A percentile compares a stretch with the other conserved stretches of the same genome.
Evolutionary conservation across 768 basidiomycete genomes (phyloP).

Genomic region (Hortiboletus campestris): DNA sequence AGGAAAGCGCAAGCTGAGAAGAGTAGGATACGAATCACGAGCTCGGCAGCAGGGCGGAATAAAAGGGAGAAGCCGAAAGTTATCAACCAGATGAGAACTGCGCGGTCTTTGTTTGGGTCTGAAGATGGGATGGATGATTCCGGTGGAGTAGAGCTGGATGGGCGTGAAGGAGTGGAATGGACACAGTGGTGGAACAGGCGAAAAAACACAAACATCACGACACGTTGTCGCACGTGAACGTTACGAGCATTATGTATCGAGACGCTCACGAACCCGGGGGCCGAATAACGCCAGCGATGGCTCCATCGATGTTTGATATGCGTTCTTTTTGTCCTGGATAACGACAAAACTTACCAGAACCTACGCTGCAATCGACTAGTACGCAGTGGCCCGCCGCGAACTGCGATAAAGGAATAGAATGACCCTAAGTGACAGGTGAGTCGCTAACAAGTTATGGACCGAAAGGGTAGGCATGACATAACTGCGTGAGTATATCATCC

Average conservation of each 20-base stretch:
- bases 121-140: not conserved
- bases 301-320: too few species aligned
- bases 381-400: not conserved
- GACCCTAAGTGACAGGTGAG: too few species aligned
- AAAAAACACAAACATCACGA: slow-evolving; percentile 12
- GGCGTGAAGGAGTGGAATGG: not conserved
- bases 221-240: not conserved
- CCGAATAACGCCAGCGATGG: too few species aligned
- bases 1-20: slow-evolving; percentile 3
- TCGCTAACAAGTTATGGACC: too few species aligned
- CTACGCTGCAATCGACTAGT: not conserved
- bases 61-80: slow-evolving; percentile 12
- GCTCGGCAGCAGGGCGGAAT: slow-evolving; percentile 5
- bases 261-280: too few species aligned
- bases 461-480: not conserved
- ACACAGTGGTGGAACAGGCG: slow-evolving; percentile 8
- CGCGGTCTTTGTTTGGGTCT: slow-evolving; percentile 3
- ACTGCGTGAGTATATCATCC: not conserved
- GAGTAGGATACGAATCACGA: slow-evolving; percentile 8
- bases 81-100: slow-evolving; percentile 10
- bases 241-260: not conserved
- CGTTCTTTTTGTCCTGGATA: not conserved
- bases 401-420: not conserved
- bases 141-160: not conserved
- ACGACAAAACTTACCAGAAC: not conserved